Evolutionary conservation across 768 basidiomycete species (phyloP), one percentile per base, ranked within the genome.

Genomic region (Pulveroboletus sp.): DNA sequence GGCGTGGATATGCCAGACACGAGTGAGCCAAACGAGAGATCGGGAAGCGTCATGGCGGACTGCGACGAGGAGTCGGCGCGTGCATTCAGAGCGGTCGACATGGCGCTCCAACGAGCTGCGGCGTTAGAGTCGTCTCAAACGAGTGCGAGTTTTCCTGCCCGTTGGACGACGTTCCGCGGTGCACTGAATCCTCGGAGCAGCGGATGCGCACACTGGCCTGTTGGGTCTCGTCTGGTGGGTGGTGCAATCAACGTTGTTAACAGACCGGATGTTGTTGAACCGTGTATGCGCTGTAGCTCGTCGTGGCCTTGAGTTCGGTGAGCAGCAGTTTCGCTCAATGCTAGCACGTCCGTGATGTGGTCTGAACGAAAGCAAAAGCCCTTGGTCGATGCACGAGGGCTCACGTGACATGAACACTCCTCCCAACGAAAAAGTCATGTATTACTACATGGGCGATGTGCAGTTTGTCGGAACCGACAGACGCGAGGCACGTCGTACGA

Each of bases 1-100:
- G 80, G 81, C 1, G 79, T 81, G 1, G 79, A 78, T 56, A 81
- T 74, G 8, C 71, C 76, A 8, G 78, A 78, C 26, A 68, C 69
- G 12, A 83, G 65, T 8, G 82, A 81, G 27, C 77, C 78, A 1
- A 85, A 70, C 8, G 83, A 83, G 31, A 85, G 66, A 57, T 85
- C 84, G n/a, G 77, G 79, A 35, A 79, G 70, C 2, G 71, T 77
- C 39, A 71, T 69, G 15, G 62, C 58, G 1, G 78, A 78, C 48
- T 74, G 71, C 3, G 64, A 60, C 2, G 76, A 77, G 11, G 71
- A 64, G 56, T 78, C 77, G 41, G 67, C 65, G 1, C 66, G 64
- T 21, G 59, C 45, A 46, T 71, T 71, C 47, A 75, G 67, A 14
- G 76, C 71, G 10, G 70, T 66, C 42, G 77, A 77, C 75, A 77